Base-by-base conservation (phyloP, 352 stramenopile species). In the Phytophthora crassamura region DNA sequence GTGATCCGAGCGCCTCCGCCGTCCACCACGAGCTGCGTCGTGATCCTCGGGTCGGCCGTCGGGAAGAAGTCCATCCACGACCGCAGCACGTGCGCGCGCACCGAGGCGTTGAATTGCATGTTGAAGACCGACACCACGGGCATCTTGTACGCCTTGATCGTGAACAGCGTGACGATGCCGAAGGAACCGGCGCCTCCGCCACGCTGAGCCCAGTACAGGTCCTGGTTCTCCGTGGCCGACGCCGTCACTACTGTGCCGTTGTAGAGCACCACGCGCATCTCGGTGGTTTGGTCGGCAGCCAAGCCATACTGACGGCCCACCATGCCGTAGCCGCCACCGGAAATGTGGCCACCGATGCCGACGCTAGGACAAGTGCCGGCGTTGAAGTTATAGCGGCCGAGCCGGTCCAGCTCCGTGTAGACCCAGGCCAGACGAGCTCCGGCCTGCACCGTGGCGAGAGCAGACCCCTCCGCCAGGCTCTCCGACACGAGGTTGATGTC, bases 1-100 rank as follows among this genome's bases (percentile, higher is more conserved):
- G 47, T 66, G 32, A 87, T 70, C 25, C 63, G 74, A 2, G 70
- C 69, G 28, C 53, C 70, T 40, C 61, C 22, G 3, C 46, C 55
- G 25, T 80, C 69, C 22, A 87, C 64, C 15, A 79, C 77, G n/a
- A 87, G 59, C 36, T 84, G 78, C 41, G 78, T 87, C n/a, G 78
- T 87, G 36, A 87, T 47, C 54, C 72, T 75, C 4, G 64, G 67
- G 41, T 79, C 72, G 0, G 78, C 75, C 0, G 61, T 81, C 0
- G 69, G 70, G 55, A 87, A 87, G 48, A 70, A 87, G 35, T 84
- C 72, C 78, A 87, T 84, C 75, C 75, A 87, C 38, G 66, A 41
- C 14, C 73, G 72, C 20, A 87, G 33, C 8, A 84, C 54, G 34
- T 81, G 46, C 14, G 56, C 60, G 12, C 59, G 74, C 20, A 77